Conservation (phyloP, 2,329 filamentous ascomycete species). For the Arthrobotrys conoides region DNA sequence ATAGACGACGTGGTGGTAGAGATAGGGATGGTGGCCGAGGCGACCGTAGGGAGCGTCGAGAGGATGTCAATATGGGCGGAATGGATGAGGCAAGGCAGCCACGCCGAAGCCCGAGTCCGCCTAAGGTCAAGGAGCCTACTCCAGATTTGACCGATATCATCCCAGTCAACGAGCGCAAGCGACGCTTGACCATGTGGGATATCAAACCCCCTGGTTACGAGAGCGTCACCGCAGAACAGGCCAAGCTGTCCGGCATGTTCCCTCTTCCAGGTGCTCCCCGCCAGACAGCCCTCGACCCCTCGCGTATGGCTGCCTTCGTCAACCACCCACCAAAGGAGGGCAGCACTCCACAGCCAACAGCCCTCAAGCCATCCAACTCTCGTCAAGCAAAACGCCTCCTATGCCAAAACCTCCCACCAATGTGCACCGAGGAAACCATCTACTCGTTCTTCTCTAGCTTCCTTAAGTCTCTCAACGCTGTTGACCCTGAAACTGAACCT, state of each 20-base stretch:
- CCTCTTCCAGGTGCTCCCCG: constrained; percentile 94
- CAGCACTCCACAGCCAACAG: constrained; percentile 73
- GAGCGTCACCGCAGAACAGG: constrained; percentile 97
- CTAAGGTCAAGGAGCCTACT: constrained; percentile 94
- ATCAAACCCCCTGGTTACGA: constrained; percentile 99
- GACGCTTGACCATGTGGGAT: constrained; percentile 98
- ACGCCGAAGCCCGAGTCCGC: constrained; percentile 82
- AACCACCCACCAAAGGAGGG: constrained; percentile 85
- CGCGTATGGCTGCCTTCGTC: constrained; percentile 94
- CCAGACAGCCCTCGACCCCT: constrained; percentile 94
- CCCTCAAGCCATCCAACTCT: constrained; percentile 91
- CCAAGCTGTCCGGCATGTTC: constrained; percentile 98
- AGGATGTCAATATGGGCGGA: constrained; percentile 61
- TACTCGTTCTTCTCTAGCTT: constrained; percentile 94
- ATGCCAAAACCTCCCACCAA: constrained; percentile 82
- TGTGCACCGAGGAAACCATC: constrained; percentile 81
- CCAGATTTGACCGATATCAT: constrained; percentile 90
- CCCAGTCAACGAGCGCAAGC: constrained; percentile 86
- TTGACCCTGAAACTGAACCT: constrained; percentile 84
- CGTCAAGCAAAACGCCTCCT: constrained; percentile 94
- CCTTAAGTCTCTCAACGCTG: constrained; percentile 94
- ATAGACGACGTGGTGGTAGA: constrained; percentile 72
- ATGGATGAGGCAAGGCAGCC: constrained; percentile 71
- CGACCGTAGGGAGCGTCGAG: constrained; percentile 71
- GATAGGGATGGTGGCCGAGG: constrained; percentile 69